Percentiles rank a stretch among this genome's conserved stretches.
phyloP scores from a whole-genome alignment of 345 rosid species.

The Capsella bursapastoris region DNA sequence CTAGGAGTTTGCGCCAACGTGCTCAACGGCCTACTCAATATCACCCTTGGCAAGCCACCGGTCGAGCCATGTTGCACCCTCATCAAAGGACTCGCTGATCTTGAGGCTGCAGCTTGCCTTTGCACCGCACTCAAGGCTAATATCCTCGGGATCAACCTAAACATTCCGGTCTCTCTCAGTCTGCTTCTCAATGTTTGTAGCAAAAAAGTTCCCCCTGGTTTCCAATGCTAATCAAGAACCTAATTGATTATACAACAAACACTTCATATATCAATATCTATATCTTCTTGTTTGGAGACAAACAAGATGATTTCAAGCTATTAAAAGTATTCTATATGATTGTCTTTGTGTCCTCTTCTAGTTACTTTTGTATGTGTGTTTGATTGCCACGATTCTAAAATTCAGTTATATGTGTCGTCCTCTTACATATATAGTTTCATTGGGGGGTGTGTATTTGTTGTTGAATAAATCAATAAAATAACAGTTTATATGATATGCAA shows the following conservation, averaged over 20 bases:
- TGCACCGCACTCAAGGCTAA: constrained; percentile 59
- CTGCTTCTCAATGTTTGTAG: constrained; percentile 53
- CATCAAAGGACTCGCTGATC: constrained; percentile 51
- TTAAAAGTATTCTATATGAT: background rate
- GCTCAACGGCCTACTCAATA: constrained; percentile 48
- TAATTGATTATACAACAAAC: constrained; percentile 14
- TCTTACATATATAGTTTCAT: constrained; percentile 23
- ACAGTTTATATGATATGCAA: background rate
- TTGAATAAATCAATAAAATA: constrained; percentile 29
- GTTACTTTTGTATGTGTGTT: constrained; percentile 5
- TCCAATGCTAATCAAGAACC: constrained; percentile 48
- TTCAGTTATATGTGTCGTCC: background rate
- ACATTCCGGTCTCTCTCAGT: constrained; percentile 52
- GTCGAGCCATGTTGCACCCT: constrained; percentile 52
- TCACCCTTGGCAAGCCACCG: constrained; percentile 52
- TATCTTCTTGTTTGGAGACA: constrained; percentile 18
- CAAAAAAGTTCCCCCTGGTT: constrained; percentile 46
- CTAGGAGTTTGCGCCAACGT: constrained; percentile 54
- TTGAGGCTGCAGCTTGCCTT: constrained; percentile 65
- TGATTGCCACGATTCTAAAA: background rate
- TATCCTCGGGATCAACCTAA: constrained; percentile 53
- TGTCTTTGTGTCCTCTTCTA: constrained; percentile 14
- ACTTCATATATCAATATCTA: constrained; percentile 17
- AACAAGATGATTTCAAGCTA: constrained; percentile 13
- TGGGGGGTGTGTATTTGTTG: constrained; percentile 24